Base-by-base conservation (phyloP, 257 asterid genomes). In the Solanum pinnatisectum region DNA sequence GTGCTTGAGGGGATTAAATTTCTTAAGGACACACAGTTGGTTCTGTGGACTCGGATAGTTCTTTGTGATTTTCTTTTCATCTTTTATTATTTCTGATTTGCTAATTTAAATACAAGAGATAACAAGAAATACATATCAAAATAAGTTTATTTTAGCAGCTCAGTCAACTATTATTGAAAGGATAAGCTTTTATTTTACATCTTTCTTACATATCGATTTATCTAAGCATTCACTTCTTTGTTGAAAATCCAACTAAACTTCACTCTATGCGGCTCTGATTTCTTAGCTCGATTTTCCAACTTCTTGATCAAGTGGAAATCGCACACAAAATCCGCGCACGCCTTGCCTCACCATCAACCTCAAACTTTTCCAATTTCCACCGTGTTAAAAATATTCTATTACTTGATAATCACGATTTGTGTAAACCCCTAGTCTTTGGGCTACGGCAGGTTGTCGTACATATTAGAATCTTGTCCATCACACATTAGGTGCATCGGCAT, bases 301-400 rank as follows among this genome's bases (percentile, higher is more conserved):
- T 49, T 88, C 87, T 85, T 73, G 30, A 87, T 87, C 52, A 18
- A 10, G 82, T 10, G 91, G 86, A 33, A 90, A 23, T 60, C 82
- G 3, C 94, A 92, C 78, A 92, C 90, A 71, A 84, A 92, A 63
- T 89, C 92, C 90, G 94, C 7, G 90, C 92, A 15, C 70, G 2
- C 20, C 60, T 88, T 23, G 91, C 89, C 7, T 89, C 90, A 6
- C 91, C 87, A n/a, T 46, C 37, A 90, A 37, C 35, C 27, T 85
- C 72, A 7, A 88, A 52, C 88, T 72, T 87, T 90, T 92, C 90
- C 52, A 89, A 73, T 10, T 88, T 49, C 92, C 92, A 92, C 44
- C 87, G 89, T 59, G 23, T 44, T 71, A 90, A 87, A 90, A 88
- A 74, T 78, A 92, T 82, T 90, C 92, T 87, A 90, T 5, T 35